Conservation (phyloP, 306 rosid species). For the Datisca glomerata region DNA sequence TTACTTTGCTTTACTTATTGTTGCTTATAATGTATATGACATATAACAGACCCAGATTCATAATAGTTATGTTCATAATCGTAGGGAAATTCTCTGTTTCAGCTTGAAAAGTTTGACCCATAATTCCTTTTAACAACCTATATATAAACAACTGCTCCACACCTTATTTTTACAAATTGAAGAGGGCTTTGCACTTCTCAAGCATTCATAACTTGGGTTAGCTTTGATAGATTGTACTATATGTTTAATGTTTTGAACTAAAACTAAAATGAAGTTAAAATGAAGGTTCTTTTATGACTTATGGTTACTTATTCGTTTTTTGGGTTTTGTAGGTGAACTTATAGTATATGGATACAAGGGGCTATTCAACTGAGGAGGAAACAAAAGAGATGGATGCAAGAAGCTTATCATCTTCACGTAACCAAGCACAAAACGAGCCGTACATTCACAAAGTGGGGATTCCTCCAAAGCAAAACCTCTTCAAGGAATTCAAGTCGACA, state of each 20-base stretch:
- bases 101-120: conserved; percentile 45
- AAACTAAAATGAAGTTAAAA: too few relatives aligned
- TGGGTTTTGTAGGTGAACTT: conserved; percentile 23
- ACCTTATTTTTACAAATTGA: conserved; percentile 7
- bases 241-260: too few relatives aligned
- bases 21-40: conserved; percentile 12
- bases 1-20: conserved; percentile 13
- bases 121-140: conserved; percentile 19
- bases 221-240: too few relatives aligned
- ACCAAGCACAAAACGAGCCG: conserved; percentile 16
- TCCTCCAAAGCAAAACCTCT: conserved; percentile 71
- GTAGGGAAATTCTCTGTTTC: conserved; percentile 20
- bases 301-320: conserved; percentile 1
- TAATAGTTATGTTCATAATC: conserved; percentile 8
- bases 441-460: conserved; percentile 55
- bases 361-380: conserved; percentile 25
- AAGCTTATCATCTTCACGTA: conserved; percentile 30
- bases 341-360: conserved; percentile 26
- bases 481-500: conserved; percentile 50
- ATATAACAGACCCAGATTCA: conserved; percentile 22
- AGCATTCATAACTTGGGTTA: too few relatives aligned
- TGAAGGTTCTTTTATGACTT: background rate
- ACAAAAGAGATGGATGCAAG: conserved; percentile 26
- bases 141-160: conserved; percentile 13
- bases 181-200: conserved; percentile 1